These are phyloP conservation scores for Pythium myriotylum DNA, from an alignment of 352 stramenopile genomes.

Conservation along the genomic window DNA sequence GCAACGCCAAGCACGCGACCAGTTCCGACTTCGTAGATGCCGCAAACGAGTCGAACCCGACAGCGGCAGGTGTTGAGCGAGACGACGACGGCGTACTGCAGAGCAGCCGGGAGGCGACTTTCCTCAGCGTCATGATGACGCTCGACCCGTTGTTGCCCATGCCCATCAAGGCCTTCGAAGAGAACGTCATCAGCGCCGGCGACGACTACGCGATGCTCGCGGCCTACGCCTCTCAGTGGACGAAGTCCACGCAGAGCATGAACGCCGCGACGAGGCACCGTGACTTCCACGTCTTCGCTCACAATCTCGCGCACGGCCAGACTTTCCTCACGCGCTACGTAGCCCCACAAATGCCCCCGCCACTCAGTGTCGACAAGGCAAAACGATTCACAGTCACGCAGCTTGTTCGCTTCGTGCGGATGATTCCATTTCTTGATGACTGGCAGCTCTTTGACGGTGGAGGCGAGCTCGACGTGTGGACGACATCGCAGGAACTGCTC, in stretches of 20 bases:
- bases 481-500: conserved; percentile 90
- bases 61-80: conserved; percentile 10
- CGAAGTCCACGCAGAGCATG: conserved; percentile 11
- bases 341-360: conserved; percentile 68
- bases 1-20: conserved; percentile 33
- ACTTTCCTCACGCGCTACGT: conserved; percentile 80
- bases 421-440: conserved; percentile 92
- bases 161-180: conserved; percentile 32
- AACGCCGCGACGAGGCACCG: conserved; percentile 34
- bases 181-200: conserved; percentile 22
- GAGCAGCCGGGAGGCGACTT: conserved; percentile 68
- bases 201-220: conserved; percentile 28
- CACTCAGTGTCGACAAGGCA: conserved; percentile 21
- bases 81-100: conserved; percentile 40
- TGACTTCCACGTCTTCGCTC: conserved; percentile 77
- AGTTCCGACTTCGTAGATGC: conserved; percentile 8
- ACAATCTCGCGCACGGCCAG: conserved; percentile 61
- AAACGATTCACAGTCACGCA: conserved; percentile 25
- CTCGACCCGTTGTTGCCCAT: conserved; percentile 81
- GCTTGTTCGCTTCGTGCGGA: conserved; percentile 88
- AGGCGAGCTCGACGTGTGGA: conserved; percentile 84
- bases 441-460: conserved; percentile 80
- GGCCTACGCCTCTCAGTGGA: conserved; percentile 46
- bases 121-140: conserved; percentile 87
- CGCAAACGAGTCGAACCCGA: conserved; percentile 1